A percentile compares a stretch with the other conserved stretches of the same genome.
Conservation (phyloP, 129 eudicot species). For the Kitagawia praeruptora region DNA sequence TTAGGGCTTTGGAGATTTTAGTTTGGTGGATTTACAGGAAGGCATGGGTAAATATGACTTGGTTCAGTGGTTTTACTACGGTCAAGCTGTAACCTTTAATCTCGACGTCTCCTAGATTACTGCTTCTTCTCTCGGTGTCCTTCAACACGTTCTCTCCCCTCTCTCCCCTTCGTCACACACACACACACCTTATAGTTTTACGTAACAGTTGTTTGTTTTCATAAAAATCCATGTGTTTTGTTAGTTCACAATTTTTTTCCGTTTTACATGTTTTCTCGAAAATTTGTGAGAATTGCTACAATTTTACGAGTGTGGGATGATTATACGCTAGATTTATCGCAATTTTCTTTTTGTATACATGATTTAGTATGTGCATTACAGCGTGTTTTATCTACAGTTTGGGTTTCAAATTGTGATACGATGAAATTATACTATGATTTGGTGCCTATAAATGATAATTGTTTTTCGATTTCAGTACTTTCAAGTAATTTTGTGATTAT, state of each 20-base stretch:
- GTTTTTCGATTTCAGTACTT: neutral
- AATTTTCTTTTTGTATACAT: too few species aligned
- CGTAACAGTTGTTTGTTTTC: neutral
- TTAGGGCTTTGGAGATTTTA: too few species aligned
- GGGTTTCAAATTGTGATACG: neutral
- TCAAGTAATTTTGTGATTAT: neutral
- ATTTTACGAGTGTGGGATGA: too few species aligned
- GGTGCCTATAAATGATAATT: neutral
- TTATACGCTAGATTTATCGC: too few species aligned
- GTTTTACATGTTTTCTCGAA: neutral
- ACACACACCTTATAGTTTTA: neutral
- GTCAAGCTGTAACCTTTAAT: neutral
- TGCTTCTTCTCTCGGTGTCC: slow-evolving; percentile 9
- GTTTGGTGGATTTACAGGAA: too few species aligned
- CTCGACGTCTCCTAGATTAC: neutral
- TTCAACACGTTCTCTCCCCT: neutral
- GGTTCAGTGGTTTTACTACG: too few species aligned
- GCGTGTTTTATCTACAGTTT: neutral
- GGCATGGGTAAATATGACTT: too few species aligned
- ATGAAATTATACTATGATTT: neutral
- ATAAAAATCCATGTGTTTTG: neutral
- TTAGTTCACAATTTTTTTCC: neutral
- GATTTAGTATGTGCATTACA: neutral
- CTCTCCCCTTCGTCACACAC: neutral
- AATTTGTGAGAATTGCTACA: too few species aligned